Base-by-base conservation (phyloP, 2,329 filamentous ascomycete genomes). In the Neofusicoccum parvum region DNA sequence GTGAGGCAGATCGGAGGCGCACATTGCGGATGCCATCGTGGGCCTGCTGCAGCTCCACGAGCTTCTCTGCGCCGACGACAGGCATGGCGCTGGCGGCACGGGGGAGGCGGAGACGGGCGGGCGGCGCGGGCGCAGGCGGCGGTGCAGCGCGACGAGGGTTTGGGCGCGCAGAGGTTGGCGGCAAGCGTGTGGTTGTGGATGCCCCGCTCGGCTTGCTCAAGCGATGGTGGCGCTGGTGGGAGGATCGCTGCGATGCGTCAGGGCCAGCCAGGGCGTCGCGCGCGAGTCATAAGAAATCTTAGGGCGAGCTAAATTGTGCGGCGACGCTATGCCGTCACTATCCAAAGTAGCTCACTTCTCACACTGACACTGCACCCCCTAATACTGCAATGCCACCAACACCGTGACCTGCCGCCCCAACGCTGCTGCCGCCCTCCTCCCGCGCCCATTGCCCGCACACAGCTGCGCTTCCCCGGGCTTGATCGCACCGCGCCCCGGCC, bases 11-110 rank as follows among this genome's bases (percentile, higher is more conserved):
- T 51, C n/a, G 69, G 69, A 12, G 67, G 62, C 87, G 78, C 84
- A 96, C 93, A 86, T 99, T 99, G 83, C 95, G 88, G 76, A 99
- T 90, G 79, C 94, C 91, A 70, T 94, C 88, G 72, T 93, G 88
- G 76, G 94, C 90, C 77, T 88, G 88, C 83, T 99, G 95, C 72
- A 99, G 88, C 79, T 89, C 87, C 71, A 95, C 91, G 75, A 99
- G 87, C 84, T 96, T 94, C 71, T 97, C 92, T 69, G 94, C 88
- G 69, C 88, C 90, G 71, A 99, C 92, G 70, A 97, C 89, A 70
- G 95, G 94, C 95, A 99, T 99, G 67, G 74, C 86, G 79, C 67
- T 34, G 62, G 17, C 15, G 62, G n/a, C 12, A 15, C n/a, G 27
- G 12, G 7, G 37, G 2, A 9, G 23, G 9, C 32, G 39, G 11